A percentile compares a stretch with the other conserved stretches of the same genome.
Conservation (phyloP, 192 early-diverging fungal genomes). For the Coemansia sp. region DNA sequence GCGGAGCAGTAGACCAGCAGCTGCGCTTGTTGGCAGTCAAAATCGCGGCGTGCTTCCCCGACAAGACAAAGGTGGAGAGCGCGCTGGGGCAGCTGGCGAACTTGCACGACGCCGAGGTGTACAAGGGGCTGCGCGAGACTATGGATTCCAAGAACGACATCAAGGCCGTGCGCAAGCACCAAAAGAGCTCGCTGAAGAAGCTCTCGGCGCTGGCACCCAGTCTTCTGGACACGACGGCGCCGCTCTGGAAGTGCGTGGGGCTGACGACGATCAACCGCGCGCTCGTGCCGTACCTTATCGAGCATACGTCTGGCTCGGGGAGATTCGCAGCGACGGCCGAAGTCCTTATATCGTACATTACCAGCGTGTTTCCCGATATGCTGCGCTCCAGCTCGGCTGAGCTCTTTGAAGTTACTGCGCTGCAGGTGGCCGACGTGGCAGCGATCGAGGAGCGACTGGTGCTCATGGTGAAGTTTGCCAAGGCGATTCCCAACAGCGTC, state of each 20-base stretch:
- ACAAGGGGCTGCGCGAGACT: constrained; percentile 67
- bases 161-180: constrained; percentile 70
- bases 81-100: constrained; percentile 73
- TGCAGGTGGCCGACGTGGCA: constrained; percentile 6
- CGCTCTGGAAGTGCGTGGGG: constrained; percentile 75
- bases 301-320: constrained; percentile 31
- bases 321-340: constrained; percentile 24
- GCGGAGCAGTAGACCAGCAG: constrained; percentile 51
- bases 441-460: constrained; percentile 34
- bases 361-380: constrained; percentile 49
- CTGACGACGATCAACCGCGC: constrained; percentile 76
- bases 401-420: constrained; percentile 38
- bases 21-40: constrained; percentile 60
- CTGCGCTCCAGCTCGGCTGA: constrained; percentile 31
- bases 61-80: constrained; percentile 63
- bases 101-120: constrained; percentile 67
- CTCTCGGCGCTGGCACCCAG: constrained; percentile 66
- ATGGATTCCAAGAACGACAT: constrained; percentile 74
- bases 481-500: constrained; percentile 61
- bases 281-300: constrained; percentile 60
- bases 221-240: constrained; percentile 69
- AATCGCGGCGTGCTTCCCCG: constrained; percentile 65
- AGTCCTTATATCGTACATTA: constrained; percentile 25
- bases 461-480: constrained; percentile 72
- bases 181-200: constrained; percentile 70